Conservation (phyloP, 805 yeast species). For the Zygoascus bituminiphila region DNA sequence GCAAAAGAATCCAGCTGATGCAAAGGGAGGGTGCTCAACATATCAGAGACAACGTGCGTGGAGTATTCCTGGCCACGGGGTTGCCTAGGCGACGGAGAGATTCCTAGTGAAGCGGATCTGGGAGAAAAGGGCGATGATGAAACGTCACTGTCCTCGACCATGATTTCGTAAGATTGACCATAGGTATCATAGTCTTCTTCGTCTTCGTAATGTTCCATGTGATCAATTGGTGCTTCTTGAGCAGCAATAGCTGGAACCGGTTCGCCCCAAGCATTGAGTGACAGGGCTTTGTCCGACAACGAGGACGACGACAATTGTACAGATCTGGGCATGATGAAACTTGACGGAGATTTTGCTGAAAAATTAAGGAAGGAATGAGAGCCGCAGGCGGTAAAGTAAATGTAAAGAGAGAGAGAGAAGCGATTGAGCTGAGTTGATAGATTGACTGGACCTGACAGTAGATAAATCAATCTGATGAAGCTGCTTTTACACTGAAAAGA, state of each 20-base stretch:
- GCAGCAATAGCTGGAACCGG: background rate
- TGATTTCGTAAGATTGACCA: background rate
- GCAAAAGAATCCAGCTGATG: slow-evolving; percentile 1
- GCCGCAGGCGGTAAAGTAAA: too few relatives aligned
- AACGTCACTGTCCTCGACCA: background rate
- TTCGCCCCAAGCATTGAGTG: background rate
- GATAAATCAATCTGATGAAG: too few relatives aligned
- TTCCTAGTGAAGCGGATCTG: background rate
- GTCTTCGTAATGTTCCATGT: background rate
- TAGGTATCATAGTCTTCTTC: background rate
- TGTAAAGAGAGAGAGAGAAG: too few relatives aligned
- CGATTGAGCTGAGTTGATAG: too few relatives aligned
- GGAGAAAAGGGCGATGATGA: background rate
- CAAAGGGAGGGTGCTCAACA: background rate
- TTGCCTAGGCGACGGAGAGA: background rate
- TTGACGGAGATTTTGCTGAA: too few relatives aligned
- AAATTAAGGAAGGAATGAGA: too few relatives aligned
- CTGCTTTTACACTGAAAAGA: too few relatives aligned
- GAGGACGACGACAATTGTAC: too few relatives aligned
- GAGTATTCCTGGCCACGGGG: background rate
- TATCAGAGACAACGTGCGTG: background rate
- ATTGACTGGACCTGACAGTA: too few relatives aligned
- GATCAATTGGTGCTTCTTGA: background rate
- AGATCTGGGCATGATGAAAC: too few relatives aligned
- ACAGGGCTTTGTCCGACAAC: too few relatives aligned